These are phyloP conservation scores for Mortierella polycephala DNA, from an alignment of 371 early-diverging fungal genomes.

Conservation along the genomic window DNA sequence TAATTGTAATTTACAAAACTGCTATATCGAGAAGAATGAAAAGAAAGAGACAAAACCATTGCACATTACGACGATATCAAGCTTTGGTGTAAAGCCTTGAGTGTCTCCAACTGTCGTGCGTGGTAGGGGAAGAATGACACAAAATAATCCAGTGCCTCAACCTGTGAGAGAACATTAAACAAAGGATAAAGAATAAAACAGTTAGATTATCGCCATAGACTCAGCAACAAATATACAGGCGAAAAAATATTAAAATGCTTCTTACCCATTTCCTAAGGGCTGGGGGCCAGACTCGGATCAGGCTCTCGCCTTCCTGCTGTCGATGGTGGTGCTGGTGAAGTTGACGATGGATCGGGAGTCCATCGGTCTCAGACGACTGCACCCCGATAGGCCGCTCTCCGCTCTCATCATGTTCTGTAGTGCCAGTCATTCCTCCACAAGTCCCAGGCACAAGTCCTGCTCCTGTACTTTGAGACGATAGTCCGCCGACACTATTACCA, in stretches of 20 bases:
- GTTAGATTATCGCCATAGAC: neutral
- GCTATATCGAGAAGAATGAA: neutral
- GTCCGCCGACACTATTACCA: neutral
- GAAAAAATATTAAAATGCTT: no score
- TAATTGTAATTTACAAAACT: no score
- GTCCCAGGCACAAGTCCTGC: constrained; percentile 5
- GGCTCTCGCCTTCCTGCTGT: constrained; percentile 23
- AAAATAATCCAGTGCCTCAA: constrained; percentile 55
- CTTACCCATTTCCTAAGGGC: constrained; percentile 55
- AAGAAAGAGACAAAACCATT: neutral
- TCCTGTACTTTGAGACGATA: neutral
- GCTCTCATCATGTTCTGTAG: constrained; percentile 15
- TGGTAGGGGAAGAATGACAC: constrained; percentile 60
- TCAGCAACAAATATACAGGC: no score
- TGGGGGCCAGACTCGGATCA: constrained; percentile 49
- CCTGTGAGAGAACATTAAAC: constrained; percentile 8
- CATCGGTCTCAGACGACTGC: constrained; percentile 22
- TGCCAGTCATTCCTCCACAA: neutral
- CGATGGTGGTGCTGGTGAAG: constrained; percentile 23
- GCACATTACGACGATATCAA: constrained; percentile 27
- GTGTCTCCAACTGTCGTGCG: constrained; percentile 50
- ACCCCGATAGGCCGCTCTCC: constrained; percentile 7
- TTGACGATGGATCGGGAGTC: neutral
- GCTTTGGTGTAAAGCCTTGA: constrained; percentile 51
- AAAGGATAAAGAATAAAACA: no score